phyloP scores from a whole-genome alignment of 495 filamentous ascomycete species.

The Xylaria bambusicola region DNA sequence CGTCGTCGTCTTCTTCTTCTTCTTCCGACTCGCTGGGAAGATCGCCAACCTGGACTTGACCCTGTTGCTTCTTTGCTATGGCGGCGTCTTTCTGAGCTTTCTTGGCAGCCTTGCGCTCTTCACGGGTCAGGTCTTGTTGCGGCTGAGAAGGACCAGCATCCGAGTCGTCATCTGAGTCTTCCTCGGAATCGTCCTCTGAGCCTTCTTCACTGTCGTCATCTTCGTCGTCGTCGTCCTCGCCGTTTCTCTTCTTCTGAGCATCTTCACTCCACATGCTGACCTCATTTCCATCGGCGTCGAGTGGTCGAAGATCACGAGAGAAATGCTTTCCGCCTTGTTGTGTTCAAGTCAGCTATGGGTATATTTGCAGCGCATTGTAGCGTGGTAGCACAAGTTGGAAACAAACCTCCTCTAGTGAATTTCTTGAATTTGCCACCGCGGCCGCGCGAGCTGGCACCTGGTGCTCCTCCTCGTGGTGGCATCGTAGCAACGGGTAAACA shows the following conservation, averaged over 20 bases:
- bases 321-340: slow-evolving; percentile 90
- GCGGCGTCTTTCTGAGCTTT: slow-evolving; percentile 93
- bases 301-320: slow-evolving; percentile 81
- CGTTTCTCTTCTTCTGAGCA: slow-evolving; percentile 44
- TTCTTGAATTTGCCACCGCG: slow-evolving; percentile 94
- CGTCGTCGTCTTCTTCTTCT: slow-evolving; percentile 60
- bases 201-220: slow-evolving; percentile 52
- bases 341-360: slow-evolving; percentile 7
- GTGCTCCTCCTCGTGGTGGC: slow-evolving; percentile 58
- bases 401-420: slow-evolving; percentile 83
- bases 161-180: slow-evolving; percentile 45
- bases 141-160: slow-evolving; percentile 35
- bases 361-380: neutral
- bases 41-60: slow-evolving; percentile 74
- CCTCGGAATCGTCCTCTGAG: slow-evolving; percentile 37
- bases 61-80: slow-evolving; percentile 65
- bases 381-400: slow-evolving; percentile 1
- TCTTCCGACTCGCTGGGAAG: slow-evolving; percentile 71
- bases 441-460: slow-evolving; percentile 59
- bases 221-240: slow-evolving; percentile 50
- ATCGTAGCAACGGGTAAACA: slow-evolving; percentile 44
- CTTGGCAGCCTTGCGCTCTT: slow-evolving; percentile 82
- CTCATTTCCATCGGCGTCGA: slow-evolving; percentile 81
- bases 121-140: slow-evolving; percentile 65
- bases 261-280: slow-evolving; percentile 69